These are phyloP conservation scores for Salix arbutifolia DNA, from an alignment of 345 rosid genomes.

Conservation along the genomic window DNA sequence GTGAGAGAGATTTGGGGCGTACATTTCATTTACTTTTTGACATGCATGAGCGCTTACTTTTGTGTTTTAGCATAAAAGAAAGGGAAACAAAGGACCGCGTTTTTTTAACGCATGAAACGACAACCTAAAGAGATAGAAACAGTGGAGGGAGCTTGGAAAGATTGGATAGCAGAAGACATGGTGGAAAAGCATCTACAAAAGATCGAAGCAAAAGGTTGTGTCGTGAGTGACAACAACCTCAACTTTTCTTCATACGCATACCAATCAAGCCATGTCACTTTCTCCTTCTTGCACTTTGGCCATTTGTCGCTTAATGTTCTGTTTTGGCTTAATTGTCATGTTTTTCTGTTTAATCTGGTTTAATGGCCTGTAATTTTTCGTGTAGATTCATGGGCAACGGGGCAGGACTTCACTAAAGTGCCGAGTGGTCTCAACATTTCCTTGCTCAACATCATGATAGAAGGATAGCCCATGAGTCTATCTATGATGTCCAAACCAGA, in stretches of 20 bases:
- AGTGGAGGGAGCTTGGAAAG: constrained; percentile 2
- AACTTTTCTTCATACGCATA: constrained; percentile 12
- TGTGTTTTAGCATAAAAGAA: constrained; percentile 5
- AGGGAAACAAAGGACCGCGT: constrained; percentile 23
- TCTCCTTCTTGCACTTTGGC: not conserved
- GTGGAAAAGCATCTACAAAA: constrained; percentile 25
- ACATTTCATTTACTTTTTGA: constrained; percentile 14
- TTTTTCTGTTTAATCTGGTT: not conserved
- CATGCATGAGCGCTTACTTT: constrained; percentile 27
- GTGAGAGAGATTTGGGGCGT: constrained; percentile 4
- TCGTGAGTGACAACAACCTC: constrained; percentile 8
- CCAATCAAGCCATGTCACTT: constrained; percentile 1
- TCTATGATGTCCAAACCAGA: constrained; percentile 11
- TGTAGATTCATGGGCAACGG: not conserved
- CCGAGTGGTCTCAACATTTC: constrained; percentile 7
- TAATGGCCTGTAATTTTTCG: not conserved
- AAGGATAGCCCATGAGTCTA: constrained; percentile 4
- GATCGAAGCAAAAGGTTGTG: constrained; percentile 16
- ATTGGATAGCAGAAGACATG: constrained; percentile 11
- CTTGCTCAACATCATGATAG: constrained; percentile 11
- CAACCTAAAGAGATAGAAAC: not conserved
- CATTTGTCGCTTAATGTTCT: not conserved
- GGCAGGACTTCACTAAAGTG: not conserved
- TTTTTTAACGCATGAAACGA: constrained; percentile 19
- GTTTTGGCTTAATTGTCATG: not conserved